Base-by-base conservation (phyloP, 1,284 basidiomycete genomes). In the Paramarasmius palmivorus region DNA sequence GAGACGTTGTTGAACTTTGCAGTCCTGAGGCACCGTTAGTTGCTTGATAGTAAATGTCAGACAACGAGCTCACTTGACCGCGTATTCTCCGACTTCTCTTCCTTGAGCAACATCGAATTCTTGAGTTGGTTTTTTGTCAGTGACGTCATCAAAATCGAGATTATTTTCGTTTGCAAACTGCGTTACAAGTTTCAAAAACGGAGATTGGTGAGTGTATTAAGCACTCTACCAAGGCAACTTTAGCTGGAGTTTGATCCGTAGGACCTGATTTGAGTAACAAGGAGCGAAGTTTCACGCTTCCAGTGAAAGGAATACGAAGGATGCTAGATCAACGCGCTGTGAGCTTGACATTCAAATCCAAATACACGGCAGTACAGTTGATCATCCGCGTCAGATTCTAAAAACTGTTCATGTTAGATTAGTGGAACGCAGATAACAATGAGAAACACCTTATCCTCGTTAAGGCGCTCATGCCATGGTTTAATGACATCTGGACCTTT, bases 331-430 rank as follows among this genome's bases (percentile, higher is more conserved):
- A 51, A 44, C 37, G 9, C 25, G 23, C 29, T 19, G 51, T 53
- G 36, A 47, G 44, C 55, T 49, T 23, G 25, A 39, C 6, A 6
- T 29, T 23, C 29, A 9, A 12, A 29, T 32, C 9, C 44, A 14
- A 46, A 25, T 23, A 50, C n/a, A 42, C 57, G 20, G 17, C 58
- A 77, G 60, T 68, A 90, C 89, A 93, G 69, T 68, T 92, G 88
- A 65, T 92, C 90, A 67, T 93, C 90, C 35, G 86, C 86, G 59
- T 93, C 91, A 12, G 90, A 92, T 65, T 90, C 85, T 38, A 93
- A 60, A 59, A 73, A 89, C 90, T 93, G 54, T 26, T 38, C 50
- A 54, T 2, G 12, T 32, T 38, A 35, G 41, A 39, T 19, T 36
- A 39, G 51, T 17, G 40, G 12, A 29, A 20, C 50, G 46, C 35